These are phyloP conservation scores for Solanum sejunctum DNA, from an alignment of 257 asterid genomes.

Conservation along the genomic window DNA sequence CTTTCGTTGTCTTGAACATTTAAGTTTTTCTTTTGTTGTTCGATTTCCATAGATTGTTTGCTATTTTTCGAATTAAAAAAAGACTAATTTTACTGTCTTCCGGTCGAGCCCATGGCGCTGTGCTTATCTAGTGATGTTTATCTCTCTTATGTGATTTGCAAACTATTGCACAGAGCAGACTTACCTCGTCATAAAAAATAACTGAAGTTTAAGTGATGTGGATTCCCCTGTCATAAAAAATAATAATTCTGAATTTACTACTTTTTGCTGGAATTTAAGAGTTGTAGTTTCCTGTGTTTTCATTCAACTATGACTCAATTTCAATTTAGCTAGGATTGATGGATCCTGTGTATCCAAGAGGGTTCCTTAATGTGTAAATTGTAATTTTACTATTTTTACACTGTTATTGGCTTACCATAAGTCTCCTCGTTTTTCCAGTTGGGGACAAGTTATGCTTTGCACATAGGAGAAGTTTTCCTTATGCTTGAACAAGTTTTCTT, in stretches of 20 bases:
- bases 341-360: not conserved
- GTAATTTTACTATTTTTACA: not conserved
- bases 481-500: not conserved
- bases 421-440: not conserved
- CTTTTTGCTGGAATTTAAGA: not conserved
- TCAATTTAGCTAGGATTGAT: not conserved
- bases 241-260: not conserved
- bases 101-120: not conserved
- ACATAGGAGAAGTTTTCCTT: not conserved
- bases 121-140: not conserved
- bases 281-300: not conserved
- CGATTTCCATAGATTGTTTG: not conserved
- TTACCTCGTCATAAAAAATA: no score
- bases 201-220: no score
- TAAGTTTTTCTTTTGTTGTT: not conserved
- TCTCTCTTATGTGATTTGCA: no score
- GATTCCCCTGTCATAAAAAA: not conserved
- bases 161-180: no score
- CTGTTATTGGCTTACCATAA: not conserved
- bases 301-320: not conserved
- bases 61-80: not conserved
- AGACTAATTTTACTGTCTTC: not conserved
- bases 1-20: not conserved
- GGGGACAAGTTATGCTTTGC: not conserved
- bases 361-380: not conserved